Conservation (phyloP, 1,139 yeast genomes). For the Pichia sp. region DNA sequence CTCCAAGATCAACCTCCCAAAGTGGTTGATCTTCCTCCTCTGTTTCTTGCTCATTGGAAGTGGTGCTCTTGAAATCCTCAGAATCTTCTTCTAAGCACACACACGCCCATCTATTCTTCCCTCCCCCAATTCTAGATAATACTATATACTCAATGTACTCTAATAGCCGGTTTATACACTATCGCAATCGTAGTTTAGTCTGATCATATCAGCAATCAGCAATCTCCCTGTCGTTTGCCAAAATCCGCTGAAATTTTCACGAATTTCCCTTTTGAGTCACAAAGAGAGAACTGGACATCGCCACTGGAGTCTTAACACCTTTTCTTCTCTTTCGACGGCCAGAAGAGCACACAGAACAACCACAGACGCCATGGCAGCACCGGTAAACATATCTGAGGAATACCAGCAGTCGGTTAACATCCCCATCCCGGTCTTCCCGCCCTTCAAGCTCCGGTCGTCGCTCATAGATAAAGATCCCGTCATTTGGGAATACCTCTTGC, state of each 20-base stretch:
- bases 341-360: no score
- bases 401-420: slow-evolving; percentile 27
- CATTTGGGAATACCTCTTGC: slow-evolving; percentile 71
- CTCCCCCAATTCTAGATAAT: no score
- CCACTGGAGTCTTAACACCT: neutral
- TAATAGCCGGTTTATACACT: neutral
- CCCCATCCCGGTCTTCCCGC: slow-evolving; percentile 72
- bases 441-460: slow-evolving; percentile 68
- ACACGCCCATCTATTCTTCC: no score
- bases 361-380: no score
- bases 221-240: no score
- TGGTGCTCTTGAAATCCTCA: slow-evolving; percentile 68
- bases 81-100: slow-evolving; percentile 42
- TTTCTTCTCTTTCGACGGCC: neutral
- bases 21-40: slow-evolving; percentile 56
- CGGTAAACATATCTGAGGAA: neutral
- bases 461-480: slow-evolving; percentile 80
- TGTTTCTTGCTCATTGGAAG: slow-evolving; percentile 81
- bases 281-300: no score
- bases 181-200: neutral
- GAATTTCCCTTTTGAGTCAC: no score
- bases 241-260: neutral
- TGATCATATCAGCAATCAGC: no score
- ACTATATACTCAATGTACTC: no score
- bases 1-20: slow-evolving; percentile 16